Evolutionary conservation across 1,139 yeast genomes (phyloP).

Genomic region (Magnusiomyces magnusii): DNA sequence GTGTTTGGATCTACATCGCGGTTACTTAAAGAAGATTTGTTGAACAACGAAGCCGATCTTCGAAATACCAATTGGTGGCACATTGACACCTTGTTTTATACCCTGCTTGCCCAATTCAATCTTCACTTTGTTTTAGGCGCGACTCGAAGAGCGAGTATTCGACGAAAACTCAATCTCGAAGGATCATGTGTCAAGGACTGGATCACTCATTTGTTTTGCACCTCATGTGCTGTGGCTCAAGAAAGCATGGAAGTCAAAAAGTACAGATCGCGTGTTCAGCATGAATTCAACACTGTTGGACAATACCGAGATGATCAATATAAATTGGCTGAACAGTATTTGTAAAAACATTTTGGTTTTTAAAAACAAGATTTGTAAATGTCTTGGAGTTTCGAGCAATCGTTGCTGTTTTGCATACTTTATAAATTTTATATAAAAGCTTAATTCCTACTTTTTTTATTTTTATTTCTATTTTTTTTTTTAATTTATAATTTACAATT

Average conservation of each 20-base stretch:
- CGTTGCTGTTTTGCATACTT: too few relatives aligned
- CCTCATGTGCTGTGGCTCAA: slow-evolving; percentile 1
- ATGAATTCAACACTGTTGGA: background rate
- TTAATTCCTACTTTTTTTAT: too few relatives aligned
- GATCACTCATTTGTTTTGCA: background rate
- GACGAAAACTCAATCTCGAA: slow-evolving; percentile 2
- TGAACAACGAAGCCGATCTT: background rate
- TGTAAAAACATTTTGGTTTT: too few relatives aligned
- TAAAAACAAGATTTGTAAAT: too few relatives aligned
- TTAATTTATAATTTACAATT: too few relatives aligned
- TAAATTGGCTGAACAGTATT: background rate
- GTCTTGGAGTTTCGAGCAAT: too few relatives aligned
- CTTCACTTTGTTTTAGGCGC: background rate
- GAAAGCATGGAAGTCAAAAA: background rate
- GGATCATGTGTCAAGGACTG: background rate
- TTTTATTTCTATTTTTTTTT: too few relatives aligned
- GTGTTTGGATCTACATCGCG: slow-evolving; percentile 1
- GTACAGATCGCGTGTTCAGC: background rate
- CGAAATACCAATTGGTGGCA: slow-evolving; percentile 4
- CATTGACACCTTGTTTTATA: background rate
- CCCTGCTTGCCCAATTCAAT: background rate
- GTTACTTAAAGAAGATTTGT: background rate
- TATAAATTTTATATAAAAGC: too few relatives aligned
- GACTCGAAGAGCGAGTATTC: background rate
- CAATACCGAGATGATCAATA: background rate